phyloP scores from a whole-genome alignment of 1,139 yeast species.

The Entelexis sorbosivorans region DNA sequence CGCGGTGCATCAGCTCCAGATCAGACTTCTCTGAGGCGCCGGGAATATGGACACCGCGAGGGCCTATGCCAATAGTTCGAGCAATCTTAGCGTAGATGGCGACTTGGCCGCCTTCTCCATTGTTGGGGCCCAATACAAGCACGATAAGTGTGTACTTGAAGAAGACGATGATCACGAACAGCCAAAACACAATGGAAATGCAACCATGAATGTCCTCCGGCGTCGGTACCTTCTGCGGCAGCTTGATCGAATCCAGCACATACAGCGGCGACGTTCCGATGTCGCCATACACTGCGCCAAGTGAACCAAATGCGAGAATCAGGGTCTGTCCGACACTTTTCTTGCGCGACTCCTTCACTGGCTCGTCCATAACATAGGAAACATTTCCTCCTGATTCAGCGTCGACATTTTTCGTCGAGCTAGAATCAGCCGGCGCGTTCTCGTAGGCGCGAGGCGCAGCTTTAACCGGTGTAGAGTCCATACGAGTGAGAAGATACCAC shows the following conservation, averaged over 20 bases:
- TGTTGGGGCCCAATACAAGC: constrained; percentile 41
- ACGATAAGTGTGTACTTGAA: constrained; percentile 43
- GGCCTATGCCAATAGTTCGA: constrained; percentile 37
- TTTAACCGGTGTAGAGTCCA: background rate
- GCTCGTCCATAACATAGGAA: background rate
- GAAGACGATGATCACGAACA: constrained; percentile 44
- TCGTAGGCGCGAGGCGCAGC: background rate
- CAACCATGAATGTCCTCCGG: constrained; percentile 41
- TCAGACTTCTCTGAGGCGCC: constrained; percentile 29
- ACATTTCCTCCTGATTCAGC: background rate
- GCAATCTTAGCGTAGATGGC: constrained; percentile 51
- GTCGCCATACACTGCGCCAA: constrained; percentile 55
- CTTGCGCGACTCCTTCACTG: background rate
- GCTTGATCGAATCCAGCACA: constrained; percentile 39
- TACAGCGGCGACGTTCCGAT: constrained; percentile 52
- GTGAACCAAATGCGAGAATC: constrained; percentile 25
- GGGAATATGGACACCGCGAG: constrained; percentile 32
- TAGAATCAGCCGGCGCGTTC: background rate
- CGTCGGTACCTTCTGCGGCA: constrained; percentile 28
- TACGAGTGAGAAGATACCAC: background rate
- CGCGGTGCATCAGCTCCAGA: constrained; percentile 26
- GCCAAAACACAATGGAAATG: constrained; percentile 44
- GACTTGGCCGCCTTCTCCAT: constrained; percentile 53
- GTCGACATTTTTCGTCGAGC: background rate
- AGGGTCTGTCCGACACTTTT: background rate